phyloP scores from a whole-genome alignment of 768 basidiomycete species.

The Candolleomyces eurysporus region DNA sequence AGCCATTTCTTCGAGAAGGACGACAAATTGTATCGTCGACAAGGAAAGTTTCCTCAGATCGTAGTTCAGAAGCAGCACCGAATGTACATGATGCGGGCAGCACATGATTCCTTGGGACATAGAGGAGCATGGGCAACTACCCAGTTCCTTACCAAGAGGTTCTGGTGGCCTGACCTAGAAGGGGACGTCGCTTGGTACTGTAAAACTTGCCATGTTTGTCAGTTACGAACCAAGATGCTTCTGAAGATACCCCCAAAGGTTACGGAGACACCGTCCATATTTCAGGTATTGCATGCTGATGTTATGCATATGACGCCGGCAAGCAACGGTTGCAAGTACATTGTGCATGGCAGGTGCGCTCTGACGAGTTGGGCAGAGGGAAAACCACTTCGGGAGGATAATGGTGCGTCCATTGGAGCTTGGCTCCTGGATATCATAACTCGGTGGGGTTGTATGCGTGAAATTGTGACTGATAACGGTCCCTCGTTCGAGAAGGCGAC shows the following conservation, averaged over 20 bases:
- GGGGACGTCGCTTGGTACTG: constrained; percentile 23
- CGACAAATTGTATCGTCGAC: constrained; percentile 12
- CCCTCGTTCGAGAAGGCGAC: constrained; percentile 16
- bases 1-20: constrained; percentile 19
- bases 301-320: constrained; percentile 19
- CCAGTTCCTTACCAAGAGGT: constrained; percentile 13
- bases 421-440: constrained; percentile 31
- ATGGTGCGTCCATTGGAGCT: constrained; percentile 13
- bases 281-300: constrained; percentile 22
- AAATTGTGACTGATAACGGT: constrained; percentile 44
- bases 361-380: constrained; percentile 22
- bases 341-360: constrained; percentile 19
- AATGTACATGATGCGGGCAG: constrained; percentile 17
- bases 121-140: constrained; percentile 19
- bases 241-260: constrained; percentile 16
- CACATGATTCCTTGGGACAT: constrained; percentile 25
- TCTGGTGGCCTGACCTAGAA: constrained; percentile 29
- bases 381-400: constrained; percentile 17
- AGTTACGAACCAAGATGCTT: constrained; percentile 16
- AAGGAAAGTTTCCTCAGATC: constrained; percentile 14
- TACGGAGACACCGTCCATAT: constrained; percentile 18
- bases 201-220: constrained; percentile 21
- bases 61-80: constrained; percentile 14
- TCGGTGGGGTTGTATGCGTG: constrained; percentile 33
- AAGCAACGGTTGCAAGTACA: constrained; percentile 19